Conservation (phyloP, 1,284 basidiomycete genomes). For the Moesziomyces aphidis region DNA sequence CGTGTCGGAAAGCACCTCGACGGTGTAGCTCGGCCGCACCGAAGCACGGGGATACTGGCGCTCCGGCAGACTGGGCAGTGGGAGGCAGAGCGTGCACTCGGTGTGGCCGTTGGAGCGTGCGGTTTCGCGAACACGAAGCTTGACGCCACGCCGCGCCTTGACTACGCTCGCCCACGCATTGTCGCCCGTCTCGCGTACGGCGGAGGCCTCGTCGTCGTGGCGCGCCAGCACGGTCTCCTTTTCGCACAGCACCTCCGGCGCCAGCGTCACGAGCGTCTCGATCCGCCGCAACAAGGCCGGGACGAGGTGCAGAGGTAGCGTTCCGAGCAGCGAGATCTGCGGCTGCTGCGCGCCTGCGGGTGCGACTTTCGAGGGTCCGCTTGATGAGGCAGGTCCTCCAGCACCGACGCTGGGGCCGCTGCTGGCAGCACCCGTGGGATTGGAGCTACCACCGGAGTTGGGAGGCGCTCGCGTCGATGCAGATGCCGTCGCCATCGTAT, state of each 20-base stretch:
- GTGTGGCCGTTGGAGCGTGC: neutral
- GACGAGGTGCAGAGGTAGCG: conserved; percentile 20
- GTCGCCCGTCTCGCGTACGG: conserved; percentile 44
- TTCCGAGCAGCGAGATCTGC: conserved; percentile 42
- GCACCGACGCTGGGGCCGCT: neutral
- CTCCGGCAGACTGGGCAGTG: conserved; percentile 33
- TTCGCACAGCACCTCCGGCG: conserved; percentile 22
- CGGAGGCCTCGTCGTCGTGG: conserved; percentile 34
- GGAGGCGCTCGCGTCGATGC: neutral
- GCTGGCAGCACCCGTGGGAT: neutral
- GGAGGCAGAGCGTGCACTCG: conserved; percentile 24
- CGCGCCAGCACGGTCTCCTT: conserved; percentile 36
- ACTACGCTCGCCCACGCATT: conserved; percentile 49
- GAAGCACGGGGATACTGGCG: conserved; percentile 40
- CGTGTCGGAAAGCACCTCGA: conserved; percentile 26
- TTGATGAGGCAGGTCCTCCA: conserved; percentile 5
- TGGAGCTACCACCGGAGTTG: neutral
- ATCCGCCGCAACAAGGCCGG: conserved; percentile 22
- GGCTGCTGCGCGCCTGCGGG: conserved; percentile 25
- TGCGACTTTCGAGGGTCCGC: conserved; percentile 4
- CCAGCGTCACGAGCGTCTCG: conserved; percentile 18
- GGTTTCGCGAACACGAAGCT: conserved; percentile 26
- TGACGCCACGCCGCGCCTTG: conserved; percentile 27
- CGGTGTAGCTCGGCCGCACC: conserved; percentile 30
- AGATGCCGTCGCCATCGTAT: neutral